Conservation (phyloP, 148 eudicot genomes). For the Selenicereus undatus region DNA sequence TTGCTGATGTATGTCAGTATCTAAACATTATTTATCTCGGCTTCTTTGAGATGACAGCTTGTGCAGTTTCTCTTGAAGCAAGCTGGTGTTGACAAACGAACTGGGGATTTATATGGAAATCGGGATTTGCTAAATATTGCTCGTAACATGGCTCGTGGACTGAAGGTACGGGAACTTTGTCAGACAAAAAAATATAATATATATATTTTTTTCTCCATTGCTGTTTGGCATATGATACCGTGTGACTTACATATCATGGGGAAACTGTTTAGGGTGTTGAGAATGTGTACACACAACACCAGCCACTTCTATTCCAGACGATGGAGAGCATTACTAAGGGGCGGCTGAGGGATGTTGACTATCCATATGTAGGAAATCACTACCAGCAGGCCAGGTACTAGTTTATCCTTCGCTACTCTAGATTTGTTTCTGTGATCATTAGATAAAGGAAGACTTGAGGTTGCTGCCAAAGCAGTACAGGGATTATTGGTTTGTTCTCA, state of each 20-base stretch:
- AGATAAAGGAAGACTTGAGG: neutral
- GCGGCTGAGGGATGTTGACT: conserved; percentile 85
- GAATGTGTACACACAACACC: conserved; percentile 98
- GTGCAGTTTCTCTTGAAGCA: conserved; percentile 93
- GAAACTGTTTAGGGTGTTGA: conserved; percentile 72
- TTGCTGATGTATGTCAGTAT: neutral
- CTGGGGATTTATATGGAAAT: conserved; percentile 92
- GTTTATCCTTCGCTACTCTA: neutral
- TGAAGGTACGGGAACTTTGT: conserved; percentile 50
- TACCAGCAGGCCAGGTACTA: conserved; percentile 79
- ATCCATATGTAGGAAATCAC: conserved; percentile 83
- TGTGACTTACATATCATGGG: conserved; percentile 20
- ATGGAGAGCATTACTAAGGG: conserved; percentile 91
- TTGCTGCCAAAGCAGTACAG: neutral
- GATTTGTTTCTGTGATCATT: neutral
- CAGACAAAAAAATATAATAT: neutral
- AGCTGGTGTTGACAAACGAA: conserved; percentile 91
- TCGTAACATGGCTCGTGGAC: conserved; percentile 97
- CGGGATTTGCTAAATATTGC: conserved; percentile 88
- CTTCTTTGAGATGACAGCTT: conserved; percentile 52
- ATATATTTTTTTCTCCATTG: neutral
- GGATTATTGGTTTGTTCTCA: neutral
- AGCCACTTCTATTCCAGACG: conserved; percentile 79
- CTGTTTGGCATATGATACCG: neutral
- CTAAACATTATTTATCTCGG: conserved; percentile 19